Evolutionary conservation across 805 yeast species (phyloP).

Genomic region (Yarrowia osloensis): DNA sequence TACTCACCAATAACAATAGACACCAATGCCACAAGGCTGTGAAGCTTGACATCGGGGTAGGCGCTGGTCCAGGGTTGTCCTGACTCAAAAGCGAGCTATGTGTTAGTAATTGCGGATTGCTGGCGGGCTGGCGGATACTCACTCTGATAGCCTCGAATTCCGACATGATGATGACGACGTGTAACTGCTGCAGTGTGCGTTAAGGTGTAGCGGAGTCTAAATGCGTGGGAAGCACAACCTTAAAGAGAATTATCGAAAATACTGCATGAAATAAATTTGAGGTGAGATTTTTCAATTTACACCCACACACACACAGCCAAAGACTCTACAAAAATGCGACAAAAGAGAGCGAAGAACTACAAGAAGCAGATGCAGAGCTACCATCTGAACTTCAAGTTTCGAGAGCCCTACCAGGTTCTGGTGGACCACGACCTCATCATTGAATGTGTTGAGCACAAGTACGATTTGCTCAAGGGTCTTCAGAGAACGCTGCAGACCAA

Average conservation of each 20-base stretch:
- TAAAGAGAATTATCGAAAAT: constrained; percentile 21
- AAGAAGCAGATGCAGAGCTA: constrained; percentile 89
- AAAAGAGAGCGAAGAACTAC: constrained; percentile 91
- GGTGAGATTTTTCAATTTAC: background rate
- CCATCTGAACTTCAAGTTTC: constrained; percentile 82
- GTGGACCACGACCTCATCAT: constrained; percentile 79
- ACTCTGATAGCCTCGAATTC: constrained; percentile 30
- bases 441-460: constrained; percentile 65
- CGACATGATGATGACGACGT: constrained; percentile 30
- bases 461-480: constrained; percentile 79
- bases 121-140: background rate
- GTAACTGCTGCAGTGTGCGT: constrained; percentile 24
- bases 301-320: background rate
- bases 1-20: constrained; percentile 21
- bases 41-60: constrained; percentile 21
- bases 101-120: constrained; percentile 8
- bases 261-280: constrained; percentile 19
- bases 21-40: constrained; percentile 21
- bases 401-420: constrained; percentile 89
- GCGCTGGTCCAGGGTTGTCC: constrained; percentile 21
- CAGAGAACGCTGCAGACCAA: constrained; percentile 67
- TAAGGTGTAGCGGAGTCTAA: constrained; percentile 2
- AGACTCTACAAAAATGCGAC: constrained; percentile 66
- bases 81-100: constrained; percentile 28
- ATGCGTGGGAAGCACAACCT: background rate